A percentile compares a stretch with the other conserved stretches of the same genome.
These are phyloP conservation scores for Parasitella parasitica DNA, from an alignment of 371 early-diverging fungal genomes.

Conservation along the genomic window DNA sequence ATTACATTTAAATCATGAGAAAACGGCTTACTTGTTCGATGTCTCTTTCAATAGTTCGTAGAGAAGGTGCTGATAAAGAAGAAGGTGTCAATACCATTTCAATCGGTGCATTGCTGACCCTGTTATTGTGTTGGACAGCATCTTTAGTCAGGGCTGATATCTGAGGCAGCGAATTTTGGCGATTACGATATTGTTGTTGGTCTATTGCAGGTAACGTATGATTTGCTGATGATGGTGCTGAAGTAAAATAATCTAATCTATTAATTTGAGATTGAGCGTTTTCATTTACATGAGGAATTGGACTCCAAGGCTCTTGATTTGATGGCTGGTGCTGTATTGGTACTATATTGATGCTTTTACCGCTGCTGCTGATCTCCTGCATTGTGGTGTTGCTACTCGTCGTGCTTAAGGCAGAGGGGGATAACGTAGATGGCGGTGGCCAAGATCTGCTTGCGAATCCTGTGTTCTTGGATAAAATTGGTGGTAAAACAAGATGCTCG, in stretches of 20 bases:
- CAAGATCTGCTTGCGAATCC: constrained; percentile 10
- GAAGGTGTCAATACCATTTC: not conserved
- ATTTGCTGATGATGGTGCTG: not conserved
- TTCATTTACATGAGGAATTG: constrained; percentile 3
- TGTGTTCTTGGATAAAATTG: constrained; percentile 21
- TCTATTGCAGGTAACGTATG: not conserved
- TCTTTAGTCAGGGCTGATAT: not conserved
- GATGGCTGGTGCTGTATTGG: constrained; percentile 1
- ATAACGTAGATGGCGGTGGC: constrained; percentile 12
- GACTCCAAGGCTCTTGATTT: constrained; percentile 11
- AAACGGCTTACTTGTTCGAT: constrained; percentile 25
- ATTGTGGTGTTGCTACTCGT: constrained; percentile 1
- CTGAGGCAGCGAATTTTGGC: constrained; percentile 11
- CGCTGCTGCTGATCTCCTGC: not conserved
- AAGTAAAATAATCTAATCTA: constrained; percentile 7
- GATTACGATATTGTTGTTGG: not conserved
- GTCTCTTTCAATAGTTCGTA: constrained; percentile 19
- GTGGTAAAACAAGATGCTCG: constrained; percentile 15
- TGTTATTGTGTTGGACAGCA: not conserved
- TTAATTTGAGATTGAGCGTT: not conserved
- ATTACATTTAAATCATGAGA: too few relatives aligned
- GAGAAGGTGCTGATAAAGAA: constrained; percentile 5
- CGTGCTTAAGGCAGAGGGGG: not conserved
- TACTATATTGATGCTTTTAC: not conserved
- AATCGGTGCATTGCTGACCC: not conserved